Base-by-base conservation (phyloP, 345 rosid genomes). In the Gossypium bickii region DNA sequence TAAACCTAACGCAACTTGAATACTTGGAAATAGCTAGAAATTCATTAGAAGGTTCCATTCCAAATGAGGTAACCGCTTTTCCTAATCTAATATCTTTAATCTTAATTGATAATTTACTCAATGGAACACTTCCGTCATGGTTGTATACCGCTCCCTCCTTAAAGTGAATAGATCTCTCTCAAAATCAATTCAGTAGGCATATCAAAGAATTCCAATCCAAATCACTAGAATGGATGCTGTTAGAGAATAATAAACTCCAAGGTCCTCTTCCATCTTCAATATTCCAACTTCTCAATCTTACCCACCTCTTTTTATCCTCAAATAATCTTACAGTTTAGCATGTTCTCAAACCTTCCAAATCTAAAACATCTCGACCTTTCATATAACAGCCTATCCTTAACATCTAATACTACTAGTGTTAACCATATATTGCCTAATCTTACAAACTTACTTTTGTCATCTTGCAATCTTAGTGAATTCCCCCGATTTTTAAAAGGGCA, bases 41-140 rank as follows among this genome's bases (percentile, higher is more conserved):
- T 34, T 27, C n/a, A 13, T 48, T 86, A 18, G 34, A 3, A 8
- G 85, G 87, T 60, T 22, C 34, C 9, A n/a, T 82, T 25, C 85
- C 78, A 0, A 66, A 70, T 7, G 68, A 55, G 20, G 47, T 29
- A 17, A 16, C 1, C 0, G 4, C 44, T 16, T 24, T 70, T 15
- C 15, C 45, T 15, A 13, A 3, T 3, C 4, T 27, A 3, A 27
- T 3, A 27, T 3, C 0, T 27, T 27, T 27, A 27, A 0, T 0
- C 0, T 27, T 27, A 27, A 0, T 0, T 27, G 4, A 27, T 0
- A 27, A 27, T 27, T 27, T 27, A 27, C 34, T 27, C 34, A 27
- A 27, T 27, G 4, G 34, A 27, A 27, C 4, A 27, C 34, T 27
- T 27, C 34, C 2, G 34, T 27, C 34, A 27, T 27, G 34, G 34